Evolutionary conservation across 78 protist genomes (phyloP).

Genomic region (Andalucia godoyi): DNA sequence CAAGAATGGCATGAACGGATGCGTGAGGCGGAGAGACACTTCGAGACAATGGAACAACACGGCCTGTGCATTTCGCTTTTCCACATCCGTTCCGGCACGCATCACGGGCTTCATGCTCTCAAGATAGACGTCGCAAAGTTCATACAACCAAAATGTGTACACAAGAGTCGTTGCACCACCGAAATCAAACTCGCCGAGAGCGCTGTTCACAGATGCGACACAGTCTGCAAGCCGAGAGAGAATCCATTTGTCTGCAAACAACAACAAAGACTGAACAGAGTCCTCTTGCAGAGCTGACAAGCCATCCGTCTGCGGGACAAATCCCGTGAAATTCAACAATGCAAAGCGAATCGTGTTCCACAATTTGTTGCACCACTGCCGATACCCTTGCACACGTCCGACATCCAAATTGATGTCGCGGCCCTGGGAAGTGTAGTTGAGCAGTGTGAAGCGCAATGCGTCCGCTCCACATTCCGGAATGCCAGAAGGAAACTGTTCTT

Average conservation of each 20-base stretch:
- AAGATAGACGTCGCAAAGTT: slow-evolving; percentile 86
- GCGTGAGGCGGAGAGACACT: slow-evolving; percentile 68
- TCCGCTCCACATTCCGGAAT: slow-evolving; percentile 97
- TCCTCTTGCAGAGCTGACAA: slow-evolving; percentile 88
- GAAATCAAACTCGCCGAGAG: slow-evolving; percentile 51
- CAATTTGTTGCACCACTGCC: slow-evolving; percentile 94
- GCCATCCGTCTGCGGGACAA: slow-evolving; percentile 56
- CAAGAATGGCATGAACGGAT: slow-evolving; percentile 95
- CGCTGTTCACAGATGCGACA: slow-evolving; percentile 11
- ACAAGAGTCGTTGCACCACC: slow-evolving; percentile 44
- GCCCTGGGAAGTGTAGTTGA: slow-evolving; percentile 56
- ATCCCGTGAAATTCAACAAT: slow-evolving; percentile 13
- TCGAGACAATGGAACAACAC: slow-evolving; percentile 56
- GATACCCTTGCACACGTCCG: slow-evolving; percentile 63
- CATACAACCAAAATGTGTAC: slow-evolving; percentile 61
- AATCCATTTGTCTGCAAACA: slow-evolving; percentile 77
- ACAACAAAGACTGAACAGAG: slow-evolving; percentile 28
- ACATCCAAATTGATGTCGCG: slow-evolving; percentile 89
- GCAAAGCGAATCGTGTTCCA: slow-evolving; percentile 80
- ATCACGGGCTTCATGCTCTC: slow-evolving; percentile 56
- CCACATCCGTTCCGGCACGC: not conserved
- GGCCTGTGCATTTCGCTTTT: not conserved
- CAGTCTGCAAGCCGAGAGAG: slow-evolving; percentile 54
- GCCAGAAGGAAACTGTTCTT: slow-evolving; percentile 76
- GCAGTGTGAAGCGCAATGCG: slow-evolving; percentile 92